Evolutionary conservation across 78 protist species (phyloP), one percentile per base, ranked within the genome.

Genomic region (Trichosphaerium sp.): DNA sequence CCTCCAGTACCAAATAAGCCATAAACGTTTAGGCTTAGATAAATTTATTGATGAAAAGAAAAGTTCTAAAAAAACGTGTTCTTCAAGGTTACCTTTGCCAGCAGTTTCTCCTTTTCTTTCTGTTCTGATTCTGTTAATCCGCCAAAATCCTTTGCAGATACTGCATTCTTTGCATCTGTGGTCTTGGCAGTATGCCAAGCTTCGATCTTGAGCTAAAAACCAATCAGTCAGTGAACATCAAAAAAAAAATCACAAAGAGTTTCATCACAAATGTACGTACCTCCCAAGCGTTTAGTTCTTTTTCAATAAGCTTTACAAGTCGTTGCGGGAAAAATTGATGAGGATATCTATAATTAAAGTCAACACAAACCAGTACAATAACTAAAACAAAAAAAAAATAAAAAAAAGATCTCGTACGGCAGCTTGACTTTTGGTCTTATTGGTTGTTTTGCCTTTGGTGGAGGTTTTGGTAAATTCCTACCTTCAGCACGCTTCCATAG

Each of bases 261-360:
- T n/a, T n/a, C n/a, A n/a, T n/a, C n/a, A n/a, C n/a, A n/a, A n/a
- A n/a, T n/a, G n/a, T n/a, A 28, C 65, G 60, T 39, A 51, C 65
- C 4, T 39, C 23, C 52, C 74, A 71, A 0, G 69, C 70, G 8
- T 34, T 51, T 11, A 31, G 55, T 15, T 88, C 92, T 35, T 65
- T 65, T 37, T 75, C 47, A 23, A 71, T 39, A 29, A 88, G 80
- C 7, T 62, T 66, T n/a, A 26, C 1, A 3, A 88, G 51, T 32
- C 65, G 40, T 18, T 58, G 59, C 10, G 88, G 75, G 71, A 62
- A 88, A 56, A 88, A 88, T 65, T 82, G 87, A 47, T 49, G 76
- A 37, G 67, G 79, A 23, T 80, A 64, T 23, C 74, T 65, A 57
- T 25, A 14, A 12, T n/a, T n/a, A n/a, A n/a, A n/a, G n/a, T n/a